Percentiles rank a stretch among this genome's conserved stretches.
phyloP scores from a whole-genome alignment of 148 eudicot species.

The Amaranthus hypochondriacus region DNA sequence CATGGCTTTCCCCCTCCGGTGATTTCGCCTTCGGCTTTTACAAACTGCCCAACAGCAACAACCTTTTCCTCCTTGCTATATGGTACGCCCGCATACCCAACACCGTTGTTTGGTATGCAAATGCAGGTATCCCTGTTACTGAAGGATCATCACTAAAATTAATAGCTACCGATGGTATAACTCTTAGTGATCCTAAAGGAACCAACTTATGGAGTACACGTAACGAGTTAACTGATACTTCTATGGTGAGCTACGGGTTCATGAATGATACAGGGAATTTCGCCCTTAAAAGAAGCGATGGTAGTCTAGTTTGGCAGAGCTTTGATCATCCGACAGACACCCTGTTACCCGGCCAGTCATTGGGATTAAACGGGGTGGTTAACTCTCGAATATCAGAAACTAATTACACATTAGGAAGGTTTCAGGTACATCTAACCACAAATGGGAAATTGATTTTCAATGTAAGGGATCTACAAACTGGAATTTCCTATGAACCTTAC shows the following conservation, averaged over 20 bases:
- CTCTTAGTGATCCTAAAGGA: slow-evolving; percentile 36
- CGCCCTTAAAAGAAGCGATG: slow-evolving; percentile 10
- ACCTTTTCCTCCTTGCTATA: slow-evolving; percentile 34
- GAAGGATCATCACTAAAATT: slow-evolving; percentile 33
- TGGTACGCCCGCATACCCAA: slow-evolving; percentile 44
- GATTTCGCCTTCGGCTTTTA: slow-evolving; percentile 46
- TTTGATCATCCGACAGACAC: background rate
- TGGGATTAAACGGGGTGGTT: slow-evolving; percentile 15
- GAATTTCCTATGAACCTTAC: slow-evolving; percentile 26
- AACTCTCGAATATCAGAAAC: slow-evolving; percentile 20
- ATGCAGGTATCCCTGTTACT: slow-evolving; percentile 18
- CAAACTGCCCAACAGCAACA: background rate
- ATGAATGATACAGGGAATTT: slow-evolving; percentile 47
- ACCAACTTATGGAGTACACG: slow-evolving; percentile 18
- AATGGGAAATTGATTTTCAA: slow-evolving; percentile 35
- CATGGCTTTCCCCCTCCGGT: slow-evolving; percentile 49
- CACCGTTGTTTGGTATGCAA: slow-evolving; percentile 39
- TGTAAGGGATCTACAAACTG: slow-evolving; percentile 5
- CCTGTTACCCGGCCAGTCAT: slow-evolving; percentile 31
- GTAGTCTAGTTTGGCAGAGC: slow-evolving; percentile 8
- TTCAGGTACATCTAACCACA: slow-evolving; percentile 16
- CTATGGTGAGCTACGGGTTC: slow-evolving; percentile 10
- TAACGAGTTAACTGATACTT: background rate
- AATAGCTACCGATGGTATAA: slow-evolving; percentile 28
- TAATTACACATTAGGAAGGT: slow-evolving; percentile 36